Base-by-base conservation (phyloP, 345 rosid species). In the Pistacia vera region DNA sequence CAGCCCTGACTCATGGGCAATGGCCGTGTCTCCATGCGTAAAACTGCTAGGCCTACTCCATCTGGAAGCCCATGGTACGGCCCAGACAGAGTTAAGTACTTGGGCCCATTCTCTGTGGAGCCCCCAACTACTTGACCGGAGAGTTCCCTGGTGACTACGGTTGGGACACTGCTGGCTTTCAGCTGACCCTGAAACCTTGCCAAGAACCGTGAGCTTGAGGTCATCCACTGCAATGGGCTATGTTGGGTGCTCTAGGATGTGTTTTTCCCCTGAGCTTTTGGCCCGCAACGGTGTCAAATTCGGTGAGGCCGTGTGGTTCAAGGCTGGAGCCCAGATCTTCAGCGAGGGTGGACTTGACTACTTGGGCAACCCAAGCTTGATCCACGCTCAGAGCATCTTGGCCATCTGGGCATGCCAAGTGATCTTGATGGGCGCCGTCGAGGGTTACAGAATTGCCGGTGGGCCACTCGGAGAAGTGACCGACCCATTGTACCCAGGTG, bases 181-280 rank as follows among this genome's bases (percentile, higher is more conserved):
- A 0, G 97, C 98, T 22, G 97, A 93, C 78, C 98, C 95, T 0
- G 97, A 90, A 79, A 91, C 98, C 62, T 93, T n/a, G 94, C 94
- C 48, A 91, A 83, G 87, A 93, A 91, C 92, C 91, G 96, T 28
- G 95, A 91, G 87, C 92, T 92, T 2, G 95, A 90, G 74, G 97
- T 92, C 20, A 92, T 92, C 85, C 97, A 92, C 83, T 58, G 62
- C 57, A 84, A 73, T 92, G 97, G 93, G 95, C 94, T 59, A 92
- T 90, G 97, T 83, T 92, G 13, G 95, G 95, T 17, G 95, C 97
- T 12, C 84, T 92, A 0, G 95, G 97, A 0, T 93, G 95, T 22
- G 86, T 93, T 60, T 91, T 91, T n/a, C n/a, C 90, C 95, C 93
- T 0, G 95, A 93, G 88, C 90, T 89, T 54, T n/a, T 89, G 82